Evolutionary conservation across 768 basidiomycete species (phyloP).

Genomic region (Termitomyces sp.): DNA sequence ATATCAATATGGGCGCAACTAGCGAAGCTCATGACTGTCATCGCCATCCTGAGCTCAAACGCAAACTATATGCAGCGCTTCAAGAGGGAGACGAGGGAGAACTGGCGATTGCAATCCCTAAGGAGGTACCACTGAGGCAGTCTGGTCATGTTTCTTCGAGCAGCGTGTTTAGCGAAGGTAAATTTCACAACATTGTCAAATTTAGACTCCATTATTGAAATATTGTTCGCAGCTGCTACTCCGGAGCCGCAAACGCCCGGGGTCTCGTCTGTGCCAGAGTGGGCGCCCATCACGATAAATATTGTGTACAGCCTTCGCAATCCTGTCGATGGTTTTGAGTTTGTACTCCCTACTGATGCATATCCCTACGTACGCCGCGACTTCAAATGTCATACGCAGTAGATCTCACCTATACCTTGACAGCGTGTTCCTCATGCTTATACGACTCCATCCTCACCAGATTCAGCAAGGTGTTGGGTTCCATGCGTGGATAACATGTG

Average conservation of each 20-base stretch:
- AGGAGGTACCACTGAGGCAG: slow-evolving; percentile 61
- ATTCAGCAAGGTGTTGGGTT: slow-evolving; percentile 97
- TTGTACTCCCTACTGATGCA: slow-evolving; percentile 75
- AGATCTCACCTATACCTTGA: slow-evolving; percentile 9
- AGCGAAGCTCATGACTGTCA: slow-evolving; percentile 72
- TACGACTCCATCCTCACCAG: slow-evolving; percentile 81
- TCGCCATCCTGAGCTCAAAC: slow-evolving; percentile 88
- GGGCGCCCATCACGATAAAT: slow-evolving; percentile 67
- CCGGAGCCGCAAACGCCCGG: slow-evolving; percentile 78
- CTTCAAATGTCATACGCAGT: background rate
- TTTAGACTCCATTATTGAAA: background rate
- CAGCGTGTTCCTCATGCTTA: slow-evolving; percentile 93
- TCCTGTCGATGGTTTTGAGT: slow-evolving; percentile 82
- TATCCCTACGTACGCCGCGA: slow-evolving; percentile 70
- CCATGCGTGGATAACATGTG: slow-evolving; percentile 92
- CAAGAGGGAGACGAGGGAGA: slow-evolving; percentile 95
- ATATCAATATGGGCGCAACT: slow-evolving; percentile 48
- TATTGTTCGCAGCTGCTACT: slow-evolving; percentile 48
- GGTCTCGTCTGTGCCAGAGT: slow-evolving; percentile 47
- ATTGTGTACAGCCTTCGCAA: slow-evolving; percentile 80
- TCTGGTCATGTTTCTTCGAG: slow-evolving; percentile 43
- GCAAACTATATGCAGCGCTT: slow-evolving; percentile 85
- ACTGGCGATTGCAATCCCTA: slow-evolving; percentile 82
- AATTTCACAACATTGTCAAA: slow-evolving; percentile 9
- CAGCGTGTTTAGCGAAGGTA: slow-evolving; percentile 54